Conservation (phyloP, 2,329 filamentous ascomycete species). For the Aureobasidium sp. region DNA sequence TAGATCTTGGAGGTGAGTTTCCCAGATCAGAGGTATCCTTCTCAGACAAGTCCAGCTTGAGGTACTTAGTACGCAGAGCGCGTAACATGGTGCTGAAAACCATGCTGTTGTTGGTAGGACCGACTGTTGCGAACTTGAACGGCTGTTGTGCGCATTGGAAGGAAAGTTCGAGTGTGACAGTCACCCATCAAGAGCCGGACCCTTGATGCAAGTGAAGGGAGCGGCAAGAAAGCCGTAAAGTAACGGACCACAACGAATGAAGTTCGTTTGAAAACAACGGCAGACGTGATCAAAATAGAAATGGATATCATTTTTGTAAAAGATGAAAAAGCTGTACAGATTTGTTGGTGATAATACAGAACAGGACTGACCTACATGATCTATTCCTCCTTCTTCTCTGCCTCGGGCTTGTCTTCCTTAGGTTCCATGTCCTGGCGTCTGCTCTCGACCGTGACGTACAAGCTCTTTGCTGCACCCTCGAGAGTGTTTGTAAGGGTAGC, state of each 20-base stretch:
- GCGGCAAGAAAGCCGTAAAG: background rate
- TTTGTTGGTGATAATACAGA: conserved; percentile 8
- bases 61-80: background rate
- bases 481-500: conserved; percentile 68
- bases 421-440: conserved; percentile 67
- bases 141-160: background rate
- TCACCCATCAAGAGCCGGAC: background rate
- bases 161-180: background rate
- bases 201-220: background rate
- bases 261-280: background rate
- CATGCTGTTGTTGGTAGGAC: background rate
- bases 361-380: background rate
- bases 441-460: conserved; percentile 84
- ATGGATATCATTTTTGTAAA: conserved; percentile 10
- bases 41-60: background rate
- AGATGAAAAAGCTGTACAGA: conserved; percentile 6
- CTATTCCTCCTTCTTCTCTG: conserved; percentile 10
- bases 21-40: background rate
- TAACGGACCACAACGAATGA: background rate
- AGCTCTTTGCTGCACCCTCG: conserved; percentile 67
- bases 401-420: conserved; percentile 33
- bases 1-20: background rate
- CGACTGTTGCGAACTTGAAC: background rate
- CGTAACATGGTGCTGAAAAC: background rate
- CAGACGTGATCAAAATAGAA: background rate